These are phyloP conservation scores for Colletotrichum endophyticum DNA, from an alignment of 2,329 filamentous ascomycete species.

Conservation along the genomic window DNA sequence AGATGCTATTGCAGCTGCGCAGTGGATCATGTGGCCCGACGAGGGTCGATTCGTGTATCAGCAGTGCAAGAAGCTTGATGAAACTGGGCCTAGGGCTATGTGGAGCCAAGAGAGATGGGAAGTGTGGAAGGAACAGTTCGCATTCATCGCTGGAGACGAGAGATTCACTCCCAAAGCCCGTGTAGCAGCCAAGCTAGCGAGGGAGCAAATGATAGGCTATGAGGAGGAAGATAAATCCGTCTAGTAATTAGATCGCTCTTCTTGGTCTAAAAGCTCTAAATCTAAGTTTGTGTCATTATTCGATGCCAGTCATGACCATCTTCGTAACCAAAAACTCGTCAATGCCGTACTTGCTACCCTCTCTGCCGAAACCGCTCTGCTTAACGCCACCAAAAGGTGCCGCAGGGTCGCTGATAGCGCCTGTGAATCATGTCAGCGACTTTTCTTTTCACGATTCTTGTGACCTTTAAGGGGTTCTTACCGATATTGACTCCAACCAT, in stretches of 20 bases:
- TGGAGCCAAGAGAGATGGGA: background rate
- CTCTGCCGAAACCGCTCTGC: conserved; percentile 52
- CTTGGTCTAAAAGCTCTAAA: background rate
- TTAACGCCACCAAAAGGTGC: conserved; percentile 53
- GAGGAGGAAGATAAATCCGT: background rate
- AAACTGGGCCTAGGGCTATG: background rate
- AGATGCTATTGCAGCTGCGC: background rate
- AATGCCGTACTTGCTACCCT: conserved; percentile 43
- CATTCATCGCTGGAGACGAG: background rate
- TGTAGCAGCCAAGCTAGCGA: background rate
- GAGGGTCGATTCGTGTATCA: background rate
- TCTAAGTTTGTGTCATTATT: background rate
- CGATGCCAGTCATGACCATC: conserved; percentile 21
- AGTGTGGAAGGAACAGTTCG: background rate
- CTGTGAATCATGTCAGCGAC: background rate
- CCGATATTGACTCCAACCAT: conserved; percentile 60
- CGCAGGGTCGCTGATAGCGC: conserved; percentile 38
- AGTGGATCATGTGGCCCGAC: background rate
- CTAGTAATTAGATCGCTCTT: background rate
- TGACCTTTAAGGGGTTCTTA: conserved; percentile 31
- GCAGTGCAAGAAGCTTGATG: background rate
- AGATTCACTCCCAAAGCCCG: background rate
- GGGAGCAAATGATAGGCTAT: background rate
- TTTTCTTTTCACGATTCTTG: accelerated
- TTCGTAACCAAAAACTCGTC: conserved; percentile 21